Percentiles rank a stretch among this genome's conserved stretches.
Conservation (phyloP, 805 yeast genomes). For the Sporopachydermia lactativora region DNA sequence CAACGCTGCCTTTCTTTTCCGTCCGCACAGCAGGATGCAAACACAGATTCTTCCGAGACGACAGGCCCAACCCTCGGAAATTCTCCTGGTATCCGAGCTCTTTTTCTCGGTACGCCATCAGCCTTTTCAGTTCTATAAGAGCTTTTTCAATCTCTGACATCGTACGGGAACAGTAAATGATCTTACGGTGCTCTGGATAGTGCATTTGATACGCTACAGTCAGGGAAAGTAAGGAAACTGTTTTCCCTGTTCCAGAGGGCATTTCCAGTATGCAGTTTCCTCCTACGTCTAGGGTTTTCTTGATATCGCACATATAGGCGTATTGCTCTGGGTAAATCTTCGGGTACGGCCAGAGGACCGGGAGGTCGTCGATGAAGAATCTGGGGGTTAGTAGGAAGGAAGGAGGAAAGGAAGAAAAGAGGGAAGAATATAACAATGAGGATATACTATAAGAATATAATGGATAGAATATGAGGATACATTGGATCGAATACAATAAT, state of each 20-base stretch:
- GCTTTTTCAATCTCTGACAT: slow-evolving; percentile 99
- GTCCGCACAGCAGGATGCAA: slow-evolving; percentile 77
- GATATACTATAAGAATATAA: no score
- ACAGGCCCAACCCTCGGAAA: slow-evolving; percentile 85
- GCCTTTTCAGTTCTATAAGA: slow-evolving; percentile 69
- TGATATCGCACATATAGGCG: slow-evolving; percentile 93
- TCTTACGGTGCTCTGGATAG: slow-evolving; percentile 87
- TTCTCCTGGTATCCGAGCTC: slow-evolving; percentile 83
- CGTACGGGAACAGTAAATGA: slow-evolving; percentile 96
- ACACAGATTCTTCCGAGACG: slow-evolving; percentile 90
- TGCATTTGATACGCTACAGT: slow-evolving; percentile 91
- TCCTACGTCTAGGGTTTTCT: slow-evolving; percentile 86
- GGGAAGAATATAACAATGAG: no score
- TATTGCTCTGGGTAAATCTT: slow-evolving; percentile 96
- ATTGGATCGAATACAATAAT: no score
- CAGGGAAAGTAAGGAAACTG: slow-evolving; percentile 78
- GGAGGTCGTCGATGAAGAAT: slow-evolving; percentile 89
- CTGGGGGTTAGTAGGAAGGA: no score
- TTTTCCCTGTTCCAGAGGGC: slow-evolving; percentile 99
- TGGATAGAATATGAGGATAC: no score
- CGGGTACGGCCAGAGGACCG: slow-evolving; percentile 93
- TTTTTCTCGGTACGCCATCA: slow-evolving; percentile 76
- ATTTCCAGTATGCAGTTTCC: slow-evolving; percentile 94
- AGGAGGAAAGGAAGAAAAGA: no score
- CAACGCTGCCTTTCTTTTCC: slow-evolving; percentile 82